phyloP scores from a whole-genome alignment of 2,329 filamentous ascomycete genomes.

The Diaporthe australafricana region DNA sequence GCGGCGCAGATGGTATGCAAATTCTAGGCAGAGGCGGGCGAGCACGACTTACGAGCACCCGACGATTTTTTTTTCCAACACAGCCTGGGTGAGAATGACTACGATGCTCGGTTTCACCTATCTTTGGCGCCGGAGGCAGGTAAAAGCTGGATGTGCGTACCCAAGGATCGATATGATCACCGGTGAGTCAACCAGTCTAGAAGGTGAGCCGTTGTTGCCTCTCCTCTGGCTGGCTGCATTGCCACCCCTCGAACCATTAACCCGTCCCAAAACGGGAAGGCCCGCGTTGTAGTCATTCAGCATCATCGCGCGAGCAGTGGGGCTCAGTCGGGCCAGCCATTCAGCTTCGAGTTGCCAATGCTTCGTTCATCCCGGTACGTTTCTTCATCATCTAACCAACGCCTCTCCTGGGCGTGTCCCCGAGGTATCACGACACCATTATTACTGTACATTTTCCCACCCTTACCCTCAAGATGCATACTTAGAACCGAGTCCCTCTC shows the following conservation, averaged over 20 bases:
- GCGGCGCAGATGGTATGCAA: constrained; percentile 13
- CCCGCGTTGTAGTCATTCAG: constrained; percentile 37
- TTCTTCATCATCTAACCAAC: constrained; percentile 21
- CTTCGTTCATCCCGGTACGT: constrained; percentile 15
- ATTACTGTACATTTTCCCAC: constrained; percentile 33
- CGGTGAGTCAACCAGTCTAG: constrained; percentile 28
- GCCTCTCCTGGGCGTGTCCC: constrained; percentile 1
- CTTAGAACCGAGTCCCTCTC: background rate
- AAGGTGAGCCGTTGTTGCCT: background rate
- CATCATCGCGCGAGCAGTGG: constrained; percentile 26
- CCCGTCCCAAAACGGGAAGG: constrained; percentile 32
- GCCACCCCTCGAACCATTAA: constrained; percentile 13
- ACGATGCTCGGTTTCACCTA: background rate
- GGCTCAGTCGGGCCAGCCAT: background rate
- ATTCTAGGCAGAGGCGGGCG: background rate
- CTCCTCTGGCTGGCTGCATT: background rate
- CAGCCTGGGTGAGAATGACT: constrained; percentile 24
- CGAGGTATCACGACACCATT: constrained; percentile 17
- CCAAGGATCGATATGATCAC: constrained; percentile 25
- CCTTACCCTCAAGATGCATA: background rate
- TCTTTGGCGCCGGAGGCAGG: background rate
- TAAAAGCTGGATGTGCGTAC: background rate
- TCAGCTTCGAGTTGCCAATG: constrained; percentile 14
- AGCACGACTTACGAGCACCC: background rate
- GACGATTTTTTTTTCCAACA: background rate